phyloP scores from a whole-genome alignment of 805 yeast genomes.

The Teunomyces pallodes region DNA sequence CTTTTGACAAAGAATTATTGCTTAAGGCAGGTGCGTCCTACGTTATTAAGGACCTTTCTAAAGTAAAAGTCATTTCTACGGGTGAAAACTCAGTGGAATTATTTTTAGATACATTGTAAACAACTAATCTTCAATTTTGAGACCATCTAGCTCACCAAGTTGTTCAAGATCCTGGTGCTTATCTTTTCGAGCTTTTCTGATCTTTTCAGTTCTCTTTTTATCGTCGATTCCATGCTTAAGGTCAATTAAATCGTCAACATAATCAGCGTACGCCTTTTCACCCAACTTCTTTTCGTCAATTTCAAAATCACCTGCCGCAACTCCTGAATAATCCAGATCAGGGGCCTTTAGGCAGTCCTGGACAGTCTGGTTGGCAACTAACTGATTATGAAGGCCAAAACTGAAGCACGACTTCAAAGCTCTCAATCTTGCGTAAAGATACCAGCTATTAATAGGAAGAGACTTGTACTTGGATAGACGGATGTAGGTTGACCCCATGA shows the following conservation, averaged over 20 bases:
- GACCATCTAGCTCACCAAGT: constrained; percentile 30
- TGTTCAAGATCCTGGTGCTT: constrained; percentile 27
- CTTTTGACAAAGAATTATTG: constrained; percentile 14
- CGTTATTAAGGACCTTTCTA: constrained; percentile 16
- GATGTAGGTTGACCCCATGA: constrained; percentile 37
- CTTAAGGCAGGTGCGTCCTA: constrained; percentile 16
- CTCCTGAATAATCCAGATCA: constrained; percentile 6
- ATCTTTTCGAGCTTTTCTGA: constrained; percentile 36
- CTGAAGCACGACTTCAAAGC: constrained; percentile 52
- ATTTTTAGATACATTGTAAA: not conserved
- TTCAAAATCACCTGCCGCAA: constrained; percentile 2
- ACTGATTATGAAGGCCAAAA: constrained; percentile 50
- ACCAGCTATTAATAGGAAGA: constrained; percentile 50
- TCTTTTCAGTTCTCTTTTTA: constrained; percentile 33
- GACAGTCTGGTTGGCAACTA: constrained; percentile 35
- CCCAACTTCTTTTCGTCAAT: constrained; percentile 6
- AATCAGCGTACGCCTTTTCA: constrained; percentile 8
- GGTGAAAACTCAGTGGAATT: not conserved
- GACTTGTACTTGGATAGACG: constrained; percentile 45
- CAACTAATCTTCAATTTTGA: constrained; percentile 15
- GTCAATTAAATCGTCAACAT: constrained; percentile 6
- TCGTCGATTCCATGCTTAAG: constrained; percentile 20
- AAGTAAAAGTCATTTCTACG: constrained; percentile 5
- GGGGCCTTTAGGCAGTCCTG: constrained; percentile 38
- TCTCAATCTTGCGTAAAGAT: constrained; percentile 45